A percentile compares a stretch with the other conserved stretches of the same genome.
phyloP scores from a whole-genome alignment of 805 yeast species.

The Metschnikowia noctiluminum region DNA sequence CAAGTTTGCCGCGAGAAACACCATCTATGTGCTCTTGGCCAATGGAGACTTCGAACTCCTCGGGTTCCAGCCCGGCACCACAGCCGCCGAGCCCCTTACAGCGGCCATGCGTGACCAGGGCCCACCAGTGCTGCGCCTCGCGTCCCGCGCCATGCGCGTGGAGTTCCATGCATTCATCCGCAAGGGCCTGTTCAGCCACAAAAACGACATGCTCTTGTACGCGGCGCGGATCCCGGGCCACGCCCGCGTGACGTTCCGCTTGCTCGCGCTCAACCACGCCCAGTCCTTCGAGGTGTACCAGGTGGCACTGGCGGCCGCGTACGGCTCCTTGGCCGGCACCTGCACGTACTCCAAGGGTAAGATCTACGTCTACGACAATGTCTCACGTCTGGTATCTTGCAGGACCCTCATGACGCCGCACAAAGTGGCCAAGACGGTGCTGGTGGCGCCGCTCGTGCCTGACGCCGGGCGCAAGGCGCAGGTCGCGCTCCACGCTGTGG shows the following conservation, averaged over 20 bases:
- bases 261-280: slow-evolving; percentile 24
- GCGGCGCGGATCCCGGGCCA: slow-evolving; percentile 10
- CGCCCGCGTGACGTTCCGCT: slow-evolving; percentile 20
- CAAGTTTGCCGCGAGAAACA: slow-evolving; percentile 8
- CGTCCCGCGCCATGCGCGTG: slow-evolving; percentile 15
- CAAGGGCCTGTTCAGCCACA: slow-evolving; percentile 18
- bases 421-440: slow-evolving; percentile 16
- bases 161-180: slow-evolving; percentile 30
- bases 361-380: slow-evolving; percentile 23
- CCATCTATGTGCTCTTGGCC: slow-evolving; percentile 26
- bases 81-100: neutral
- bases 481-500: slow-evolving; percentile 36
- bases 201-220: slow-evolving; percentile 25
- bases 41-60: slow-evolving; percentile 28
- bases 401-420: slow-evolving; percentile 24
- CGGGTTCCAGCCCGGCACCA: slow-evolving; percentile 1
- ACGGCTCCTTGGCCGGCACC: neutral
- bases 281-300: slow-evolving; percentile 24
- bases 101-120: slow-evolving; percentile 7
- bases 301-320: slow-evolving; percentile 9
- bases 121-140: slow-evolving; percentile 11
- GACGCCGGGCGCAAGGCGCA: slow-evolving; percentile 4
- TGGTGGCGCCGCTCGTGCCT: slow-evolving; percentile 19
- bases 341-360: slow-evolving; percentile 23
- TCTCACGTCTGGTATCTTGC: slow-evolving; percentile 18